Base-by-base conservation (phyloP, 2,329 filamentous ascomycete species). In the Cladophialophora exuberans region DNA sequence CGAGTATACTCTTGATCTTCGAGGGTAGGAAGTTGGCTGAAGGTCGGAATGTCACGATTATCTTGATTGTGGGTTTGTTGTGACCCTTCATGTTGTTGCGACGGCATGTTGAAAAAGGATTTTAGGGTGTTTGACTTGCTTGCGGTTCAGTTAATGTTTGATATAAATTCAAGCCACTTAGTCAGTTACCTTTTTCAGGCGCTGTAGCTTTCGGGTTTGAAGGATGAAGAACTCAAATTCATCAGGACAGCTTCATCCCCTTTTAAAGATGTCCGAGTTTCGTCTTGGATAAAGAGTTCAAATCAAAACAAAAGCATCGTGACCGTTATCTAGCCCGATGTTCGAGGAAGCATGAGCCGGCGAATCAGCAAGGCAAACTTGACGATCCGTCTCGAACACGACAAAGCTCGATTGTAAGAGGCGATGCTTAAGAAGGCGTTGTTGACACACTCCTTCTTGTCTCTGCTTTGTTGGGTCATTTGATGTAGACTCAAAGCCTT, bases 41-140 rank as follows among this genome's bases (percentile, higher is more conserved):
- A 25, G 26, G 49, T 17, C 30, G 20, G 35, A 36, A 52, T 17
- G 28, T 36, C 38, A 44, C 49, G 28, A 35, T 25, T 30, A 33
- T 28, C 13, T 52, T 52, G 49, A 44, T 39, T 10, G 39, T 42
- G n/a, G 13, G n/a, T 25, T 42, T 23, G 25, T 28, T 6, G 20
- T 54, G 52, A 48, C 36, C 52, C 52, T 54, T 48, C 52, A 43
- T 15, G 39, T 22, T 26, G 33, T 39, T 47, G 31, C 20, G 17
- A 25, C 31, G 20, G n/a, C 20, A 51, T 25, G 20, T 10, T 43
- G 18, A 38, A 51, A 41, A 51, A 26, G 38, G 47, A 13, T 18
- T 35, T 31, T 51, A 17, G 38, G 17, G 4, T 13, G 36, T 22
- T 48, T n/a, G 11, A 18, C 17, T 52, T 50, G 17, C 4, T 39